Base-by-base conservation (phyloP, 331 rosid genomes). In the Erythrophleum ivorense region DNA sequence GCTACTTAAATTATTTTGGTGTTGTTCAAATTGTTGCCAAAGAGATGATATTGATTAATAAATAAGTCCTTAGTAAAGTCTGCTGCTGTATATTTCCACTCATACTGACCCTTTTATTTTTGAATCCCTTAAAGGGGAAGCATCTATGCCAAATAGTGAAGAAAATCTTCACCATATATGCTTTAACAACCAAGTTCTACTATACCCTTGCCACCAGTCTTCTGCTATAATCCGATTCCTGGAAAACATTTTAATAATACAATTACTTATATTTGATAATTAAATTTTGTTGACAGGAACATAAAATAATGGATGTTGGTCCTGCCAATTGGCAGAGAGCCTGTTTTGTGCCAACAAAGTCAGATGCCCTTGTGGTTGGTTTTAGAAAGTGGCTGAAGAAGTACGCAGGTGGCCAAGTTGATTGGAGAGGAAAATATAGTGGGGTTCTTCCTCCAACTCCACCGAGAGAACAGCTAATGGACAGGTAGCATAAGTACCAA, bases 261-360 rank as follows among this genome's bases (percentile, higher is more conserved):
- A 16, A 19, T 45, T 80, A 14, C 71, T 63, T 55, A 48, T 68
- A 62, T 62, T 81, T 88, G 82, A 67, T 15, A 65, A 40, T 29
- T 19, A 66, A 82, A 38, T 67, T 75, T 34, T 85, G 62, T 74
- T 60, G 59, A 64, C 75, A 91, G 97, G 97, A 93, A 86, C 89
- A 73, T 10, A 93, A 81, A 85, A 82, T 95, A 81, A 81, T 72
- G 91, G 97, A 91, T 34, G 71, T 24, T 2, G 97, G 94, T 54
- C 83, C 74, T 60, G 63, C 45, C 53, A 87, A 90, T 63, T 95
- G 99, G 99, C 92, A 86, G 40, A 86, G 84, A 84, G 94, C 94
- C 16, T 93, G 99, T 86, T 95, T 89, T 79, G 94, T 93, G 84
- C 98, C 99, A 36, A 89, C 98, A 71, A 95, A 89, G 69, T 76